Conservation (phyloP, 176 grass and related monocot species). For the Zea luxurians region DNA sequence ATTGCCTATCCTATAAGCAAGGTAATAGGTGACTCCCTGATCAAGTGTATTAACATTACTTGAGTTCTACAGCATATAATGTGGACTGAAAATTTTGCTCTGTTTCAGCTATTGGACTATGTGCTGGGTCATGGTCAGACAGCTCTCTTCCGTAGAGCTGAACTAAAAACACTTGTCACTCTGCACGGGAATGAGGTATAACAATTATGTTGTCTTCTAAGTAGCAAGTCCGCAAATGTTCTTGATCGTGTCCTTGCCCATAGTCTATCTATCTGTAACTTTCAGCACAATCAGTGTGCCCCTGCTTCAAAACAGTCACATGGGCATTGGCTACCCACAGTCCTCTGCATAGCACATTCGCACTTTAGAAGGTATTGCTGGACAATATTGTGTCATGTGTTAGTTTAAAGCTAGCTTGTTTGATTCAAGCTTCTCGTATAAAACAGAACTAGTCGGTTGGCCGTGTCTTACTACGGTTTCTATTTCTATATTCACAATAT, state of each 20-base stretch:
- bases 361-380: background rate
- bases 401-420: constrained; percentile 16
- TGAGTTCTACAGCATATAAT: background rate
- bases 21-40: constrained; percentile 39
- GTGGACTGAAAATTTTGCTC: constrained; percentile 8
- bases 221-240: background rate
- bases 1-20: constrained; percentile 97
- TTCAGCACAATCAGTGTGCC: background rate
- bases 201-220: constrained; percentile 15
- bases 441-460: background rate
- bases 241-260: background rate
- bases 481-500: no score
- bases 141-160: constrained; percentile 90
- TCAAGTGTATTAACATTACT: constrained; percentile 1
- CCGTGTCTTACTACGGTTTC: no score
- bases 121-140: constrained; percentile 71
- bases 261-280: background rate
- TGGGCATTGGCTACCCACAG: background rate
- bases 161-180: constrained; percentile 91
- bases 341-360: constrained; percentile 3
- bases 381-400: background rate
- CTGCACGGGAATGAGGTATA: constrained; percentile 91
- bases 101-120: constrained; percentile 80
- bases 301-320: constrained; percentile 3
- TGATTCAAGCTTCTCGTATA: background rate